These are phyloP conservation scores for Pythium diclinum DNA, from an alignment of 352 stramenopile species.

Conservation along the genomic window DNA sequence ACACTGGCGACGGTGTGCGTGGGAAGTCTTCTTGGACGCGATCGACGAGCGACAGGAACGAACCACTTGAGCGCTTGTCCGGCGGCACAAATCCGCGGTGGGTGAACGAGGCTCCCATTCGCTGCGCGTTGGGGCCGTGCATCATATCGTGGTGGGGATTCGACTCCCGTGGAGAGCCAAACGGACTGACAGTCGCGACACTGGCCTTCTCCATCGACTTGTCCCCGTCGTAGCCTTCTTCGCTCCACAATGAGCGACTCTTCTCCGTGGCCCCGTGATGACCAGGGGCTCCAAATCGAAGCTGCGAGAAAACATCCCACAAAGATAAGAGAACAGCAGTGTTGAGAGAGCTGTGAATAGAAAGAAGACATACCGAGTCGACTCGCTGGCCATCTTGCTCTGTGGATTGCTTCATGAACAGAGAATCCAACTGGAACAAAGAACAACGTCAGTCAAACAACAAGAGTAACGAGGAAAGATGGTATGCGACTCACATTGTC, in stretches of 20 bases:
- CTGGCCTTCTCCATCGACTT: constrained; percentile 22
- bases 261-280: constrained; percentile 14
- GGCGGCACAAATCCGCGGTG: constrained; percentile 5
- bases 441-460: neutral
- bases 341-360: neutral
- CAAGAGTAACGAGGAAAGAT: neutral
- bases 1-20: constrained; percentile 62
- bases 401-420: constrained; percentile 6
- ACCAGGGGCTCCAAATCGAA: neutral
- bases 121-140: neutral
- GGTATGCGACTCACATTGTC: constrained; percentile 34
- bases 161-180: constrained; percentile 11
- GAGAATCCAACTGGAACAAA: constrained; percentile 17
- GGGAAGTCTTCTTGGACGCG: constrained; percentile 82
- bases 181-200: constrained; percentile 22
- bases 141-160: constrained; percentile 3
- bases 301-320: neutral
- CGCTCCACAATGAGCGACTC: constrained; percentile 9
- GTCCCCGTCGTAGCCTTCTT: neutral
- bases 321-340: neutral
- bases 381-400: constrained; percentile 3
- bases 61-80: constrained; percentile 5
- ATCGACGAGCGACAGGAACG: constrained; percentile 55
- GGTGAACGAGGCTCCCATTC: neutral
- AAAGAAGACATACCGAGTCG: constrained; percentile 6